phyloP scores from a whole-genome alignment of 1,284 basidiomycete genomes.

The Lentinula novae-zelandiae region DNA sequence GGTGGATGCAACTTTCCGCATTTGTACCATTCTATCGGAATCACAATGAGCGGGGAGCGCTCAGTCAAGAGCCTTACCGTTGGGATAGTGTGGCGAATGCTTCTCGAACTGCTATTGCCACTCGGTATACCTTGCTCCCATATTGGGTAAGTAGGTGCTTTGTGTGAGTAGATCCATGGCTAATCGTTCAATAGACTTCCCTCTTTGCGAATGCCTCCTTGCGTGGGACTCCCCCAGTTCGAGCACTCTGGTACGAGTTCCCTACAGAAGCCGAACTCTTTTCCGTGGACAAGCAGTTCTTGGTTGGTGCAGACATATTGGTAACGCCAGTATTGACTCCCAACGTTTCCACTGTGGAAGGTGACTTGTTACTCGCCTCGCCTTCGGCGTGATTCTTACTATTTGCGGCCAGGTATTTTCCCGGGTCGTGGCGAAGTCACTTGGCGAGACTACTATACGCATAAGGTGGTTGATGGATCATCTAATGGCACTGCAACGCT shows the following conservation, averaged over 20 bases:
- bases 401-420: slow-evolving; percentile 44
- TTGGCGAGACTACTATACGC: slow-evolving; percentile 80
- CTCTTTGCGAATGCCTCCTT: slow-evolving; percentile 69
- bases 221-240: slow-evolving; percentile 63
- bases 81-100: slow-evolving; percentile 76
- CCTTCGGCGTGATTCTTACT: neutral
- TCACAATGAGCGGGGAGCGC: slow-evolving; percentile 59
- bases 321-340: slow-evolving; percentile 72
- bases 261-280: slow-evolving; percentile 65
- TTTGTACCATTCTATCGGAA: slow-evolving; percentile 75
- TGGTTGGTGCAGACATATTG: slow-evolving; percentile 66
- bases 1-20: slow-evolving; percentile 79
- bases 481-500: slow-evolving; percentile 42
- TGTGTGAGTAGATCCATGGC: slow-evolving; percentile 4
- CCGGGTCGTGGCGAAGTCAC: slow-evolving; percentile 54
- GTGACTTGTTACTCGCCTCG: slow-evolving; percentile 21
- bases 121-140: slow-evolving; percentile 65
- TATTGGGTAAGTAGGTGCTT: slow-evolving; percentile 58
- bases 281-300: slow-evolving; percentile 63
- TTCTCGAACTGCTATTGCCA: slow-evolving; percentile 65
- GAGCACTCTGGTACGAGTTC: slow-evolving; percentile 77
- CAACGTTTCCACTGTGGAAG: slow-evolving; percentile 42
- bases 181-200: slow-evolving; percentile 46
- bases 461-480: slow-evolving; percentile 41
- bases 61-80: slow-evolving; percentile 69